phyloP scores from a whole-genome alignment of 805 yeast genomes.

The Kodamaea nitidulidarum region DNA sequence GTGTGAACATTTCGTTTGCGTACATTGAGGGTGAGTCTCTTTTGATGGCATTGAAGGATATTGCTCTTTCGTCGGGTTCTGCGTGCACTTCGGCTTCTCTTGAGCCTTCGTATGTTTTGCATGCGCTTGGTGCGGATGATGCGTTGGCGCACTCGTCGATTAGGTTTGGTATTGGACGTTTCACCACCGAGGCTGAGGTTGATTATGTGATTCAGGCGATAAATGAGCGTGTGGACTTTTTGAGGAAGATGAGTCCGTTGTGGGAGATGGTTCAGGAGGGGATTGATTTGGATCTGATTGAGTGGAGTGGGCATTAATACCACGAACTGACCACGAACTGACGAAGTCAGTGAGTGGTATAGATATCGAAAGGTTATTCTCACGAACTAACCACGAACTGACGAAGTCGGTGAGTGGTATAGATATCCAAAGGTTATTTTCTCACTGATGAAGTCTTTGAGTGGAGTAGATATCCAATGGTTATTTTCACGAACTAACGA shows the following conservation, averaged over 20 bases:
- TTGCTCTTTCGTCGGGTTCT: slow-evolving; percentile 93
- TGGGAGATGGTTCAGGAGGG: slow-evolving; percentile 99
- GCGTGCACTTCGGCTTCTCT: slow-evolving; percentile 98
- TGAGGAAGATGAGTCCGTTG: slow-evolving; percentile 88
- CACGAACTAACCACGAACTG: too few relatives aligned
- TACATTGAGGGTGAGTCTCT: slow-evolving; percentile 97
- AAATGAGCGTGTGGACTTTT: slow-evolving; percentile 80
- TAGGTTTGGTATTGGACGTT: slow-evolving; percentile 94
- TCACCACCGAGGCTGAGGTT: slow-evolving; percentile 93
- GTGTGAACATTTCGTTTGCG: slow-evolving; percentile 95
- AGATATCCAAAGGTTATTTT: too few relatives aligned
- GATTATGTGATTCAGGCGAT: slow-evolving; percentile 92
- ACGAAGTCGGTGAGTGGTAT: too few relatives aligned
- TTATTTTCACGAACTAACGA: too few relatives aligned
- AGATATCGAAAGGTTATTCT: too few relatives aligned
- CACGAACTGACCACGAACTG: too few relatives aligned
- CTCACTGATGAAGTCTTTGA: too few relatives aligned
- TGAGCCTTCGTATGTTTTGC: slow-evolving; percentile 95
- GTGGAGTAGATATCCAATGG: too few relatives aligned
- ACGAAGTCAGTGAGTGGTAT: too few relatives aligned
- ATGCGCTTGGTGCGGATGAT: slow-evolving; percentile 96
- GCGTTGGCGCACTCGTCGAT: slow-evolving; percentile 98
- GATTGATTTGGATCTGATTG: slow-evolving; percentile 86
- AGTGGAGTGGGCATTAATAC: slow-evolving; percentile 91
- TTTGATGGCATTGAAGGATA: slow-evolving; percentile 95